Evolutionary conservation across 495 filamentous ascomycete species (phyloP).

Genomic region (Penicillium crystallinum): DNA sequence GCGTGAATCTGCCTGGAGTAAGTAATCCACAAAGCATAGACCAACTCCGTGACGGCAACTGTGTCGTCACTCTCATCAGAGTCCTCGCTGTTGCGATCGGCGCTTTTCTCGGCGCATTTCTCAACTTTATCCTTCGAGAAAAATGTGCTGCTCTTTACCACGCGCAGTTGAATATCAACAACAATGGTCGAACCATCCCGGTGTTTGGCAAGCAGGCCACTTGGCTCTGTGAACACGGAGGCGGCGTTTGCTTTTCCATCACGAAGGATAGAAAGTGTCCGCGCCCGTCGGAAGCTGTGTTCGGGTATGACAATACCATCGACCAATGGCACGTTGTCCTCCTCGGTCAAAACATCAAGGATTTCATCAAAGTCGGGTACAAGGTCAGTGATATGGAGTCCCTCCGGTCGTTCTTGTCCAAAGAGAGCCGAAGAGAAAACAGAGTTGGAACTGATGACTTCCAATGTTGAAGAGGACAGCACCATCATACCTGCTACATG

Average conservation of each 20-base stretch:
- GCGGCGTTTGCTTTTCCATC: conserved; percentile 72
- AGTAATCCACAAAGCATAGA: conserved; percentile 95
- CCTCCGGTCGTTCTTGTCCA: conserved; percentile 77
- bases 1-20: conserved; percentile 92
- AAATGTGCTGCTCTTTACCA: conserved; percentile 76
- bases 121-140: conserved; percentile 41
- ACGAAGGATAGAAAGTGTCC: conserved; percentile 72
- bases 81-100: conserved; percentile 28
- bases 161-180: conserved; percentile 92
- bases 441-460: conserved; percentile 86
- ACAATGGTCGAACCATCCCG: conserved; percentile 85
- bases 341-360: conserved; percentile 72
- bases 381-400: conserved; percentile 68
- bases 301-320: conserved; percentile 98
- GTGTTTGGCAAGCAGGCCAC: conserved; percentile 78
- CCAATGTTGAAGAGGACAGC: conserved; percentile 65
- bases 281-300: conserved; percentile 86
- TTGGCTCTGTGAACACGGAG: conserved; percentile 68
- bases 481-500: conserved; percentile 98
- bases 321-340: conserved; percentile 73
- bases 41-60: conserved; percentile 63
- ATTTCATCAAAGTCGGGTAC: conserved; percentile 85
- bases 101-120: conserved; percentile 29
- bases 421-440: conserved; percentile 91
- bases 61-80: conserved; percentile 37